Evolutionary conservation across 768 basidiomycete genomes (phyloP).

Genomic region (Sarcodon aspratus): DNA sequence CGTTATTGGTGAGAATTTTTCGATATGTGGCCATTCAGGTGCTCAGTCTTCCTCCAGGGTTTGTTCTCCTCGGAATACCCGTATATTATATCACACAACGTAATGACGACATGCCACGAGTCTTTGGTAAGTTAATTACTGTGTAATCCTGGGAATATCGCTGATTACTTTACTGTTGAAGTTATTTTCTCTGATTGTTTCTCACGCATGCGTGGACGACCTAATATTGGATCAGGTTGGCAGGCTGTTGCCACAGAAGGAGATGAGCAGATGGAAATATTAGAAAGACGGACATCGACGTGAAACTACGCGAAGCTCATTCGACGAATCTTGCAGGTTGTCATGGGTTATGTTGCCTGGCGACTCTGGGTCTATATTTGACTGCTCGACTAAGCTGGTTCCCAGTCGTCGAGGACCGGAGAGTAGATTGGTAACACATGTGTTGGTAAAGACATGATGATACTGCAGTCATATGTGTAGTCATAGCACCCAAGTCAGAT

Average conservation of each 20-base stretch:
- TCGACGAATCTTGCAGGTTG: no score
- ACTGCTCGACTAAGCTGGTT: no score
- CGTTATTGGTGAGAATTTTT: constrained; percentile 50
- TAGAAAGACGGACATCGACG: constrained; percentile 17
- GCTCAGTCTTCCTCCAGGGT: constrained; percentile 33
- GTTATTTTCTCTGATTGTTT: constrained; percentile 30
- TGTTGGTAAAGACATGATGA: no score
- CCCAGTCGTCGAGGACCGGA: no score
- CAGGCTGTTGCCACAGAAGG: constrained; percentile 62
- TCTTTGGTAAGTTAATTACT: constrained; percentile 10
- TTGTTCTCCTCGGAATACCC: constrained; percentile 70
- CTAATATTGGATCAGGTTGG: constrained; percentile 55
- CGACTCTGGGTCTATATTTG: no score
- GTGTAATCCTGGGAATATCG: constrained; percentile 1
- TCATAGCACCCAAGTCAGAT: no score
- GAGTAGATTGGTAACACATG: no score
- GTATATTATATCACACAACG: constrained; percentile 72
- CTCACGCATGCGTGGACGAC: constrained; percentile 38
- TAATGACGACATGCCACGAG: constrained; percentile 25
- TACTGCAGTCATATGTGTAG: no score
- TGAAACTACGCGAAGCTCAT: background rate
- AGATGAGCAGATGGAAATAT: constrained; percentile 64
- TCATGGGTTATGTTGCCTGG: no score
- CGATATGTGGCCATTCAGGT: background rate
- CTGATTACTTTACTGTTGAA: constrained; percentile 12